Base-by-base conservation (phyloP, 495 filamentous ascomycete genomes). In the Penicillium canescens region DNA sequence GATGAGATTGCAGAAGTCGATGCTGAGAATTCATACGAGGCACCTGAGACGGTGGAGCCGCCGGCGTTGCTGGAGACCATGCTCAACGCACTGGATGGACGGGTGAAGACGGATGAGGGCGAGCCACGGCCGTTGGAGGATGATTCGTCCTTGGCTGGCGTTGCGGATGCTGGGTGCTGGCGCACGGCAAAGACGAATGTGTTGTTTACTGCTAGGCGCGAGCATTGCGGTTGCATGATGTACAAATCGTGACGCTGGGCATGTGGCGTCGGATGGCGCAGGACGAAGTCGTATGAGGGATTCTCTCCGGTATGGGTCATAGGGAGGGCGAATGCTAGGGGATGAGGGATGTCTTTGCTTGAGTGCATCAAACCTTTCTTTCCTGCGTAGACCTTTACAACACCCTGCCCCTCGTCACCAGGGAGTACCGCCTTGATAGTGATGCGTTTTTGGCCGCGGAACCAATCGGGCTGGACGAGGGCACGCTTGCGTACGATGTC, bases 141-240 rank as follows among this genome's bases (percentile, higher is more conserved):
- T 62, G 75, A 42, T 76, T 85, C 57, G 68, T 73, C 59, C 77
- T 60, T 77, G 4, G 81, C 59, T 31, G 68, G 56, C 24, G 71
- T 65, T 4, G 76, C 67, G 0, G 86, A 85, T 34, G 91, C 87
- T 0, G 92, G 89, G 65, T 98, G 92, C 63, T 99, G 94, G 24
- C 94, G 88, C 43, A 98, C 87, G 46, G 88, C 86, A 64, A 99
- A 99, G 21, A 99, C 93, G 65, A 96, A 99, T 6, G 94, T 99
- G 65, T 98, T 98, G 73, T 96, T 96, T 38, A 95, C 71, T 8
- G 90, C 92, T 10, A 99, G 75, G 18, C 82, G 82, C 35, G 87
- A 78, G 65, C 94, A 98, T 68, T 98, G 95, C 0, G 95, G 94
- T 60, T 96, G 92, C 31, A 88, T 89, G 61, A 99, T 87, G 71